Percentiles rank a stretch among this genome's conserved stretches.
Conservation (phyloP, 2,329 filamentous ascomycete species). For the Calonectria pseudoturangicola region DNA sequence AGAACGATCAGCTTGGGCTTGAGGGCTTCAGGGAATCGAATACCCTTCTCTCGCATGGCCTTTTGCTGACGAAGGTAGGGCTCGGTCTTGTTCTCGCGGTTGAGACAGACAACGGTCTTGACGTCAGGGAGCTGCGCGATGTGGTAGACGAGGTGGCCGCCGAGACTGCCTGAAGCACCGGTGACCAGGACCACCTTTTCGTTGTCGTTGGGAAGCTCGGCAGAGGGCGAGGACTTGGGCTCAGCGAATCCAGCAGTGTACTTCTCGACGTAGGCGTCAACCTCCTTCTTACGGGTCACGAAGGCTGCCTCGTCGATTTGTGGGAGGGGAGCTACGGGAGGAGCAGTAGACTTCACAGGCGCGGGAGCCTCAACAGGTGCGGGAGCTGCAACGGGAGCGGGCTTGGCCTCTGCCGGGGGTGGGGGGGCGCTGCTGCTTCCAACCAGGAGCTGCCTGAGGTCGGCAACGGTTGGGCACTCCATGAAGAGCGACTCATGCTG, state of each 20-base stretch:
- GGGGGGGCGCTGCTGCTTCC: neutral
- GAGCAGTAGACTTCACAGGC: neutral
- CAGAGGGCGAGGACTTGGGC: neutral
- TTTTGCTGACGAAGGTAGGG: slow-evolving; percentile 31
- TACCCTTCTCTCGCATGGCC: slow-evolving; percentile 30
- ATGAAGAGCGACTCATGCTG: slow-evolving; percentile 70
- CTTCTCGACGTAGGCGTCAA: slow-evolving; percentile 24
- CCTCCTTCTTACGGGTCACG: slow-evolving; percentile 20
- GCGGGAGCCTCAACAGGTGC: neutral
- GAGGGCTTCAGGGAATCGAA: slow-evolving; percentile 25
- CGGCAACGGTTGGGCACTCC: slow-evolving; percentile 71
- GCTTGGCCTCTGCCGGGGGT: neutral
- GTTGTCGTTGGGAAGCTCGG: neutral
- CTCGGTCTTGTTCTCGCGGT: slow-evolving; percentile 29
- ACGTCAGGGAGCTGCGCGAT: slow-evolving; percentile 29
- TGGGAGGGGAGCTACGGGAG: neutral
- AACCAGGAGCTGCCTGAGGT: slow-evolving; percentile 65
- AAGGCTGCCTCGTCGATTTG: neutral
- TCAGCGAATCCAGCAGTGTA: slow-evolving; percentile 26
- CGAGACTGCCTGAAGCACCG: slow-evolving; percentile 25
- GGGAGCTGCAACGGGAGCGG: neutral
- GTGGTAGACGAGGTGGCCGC: slow-evolving; percentile 30
- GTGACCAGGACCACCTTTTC: slow-evolving; percentile 29
- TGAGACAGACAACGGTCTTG: slow-evolving; percentile 27
- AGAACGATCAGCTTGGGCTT: slow-evolving; percentile 29